Base-by-base conservation (phyloP, 352 stramenopile species). In the Phytophthora citrophthora region DNA sequence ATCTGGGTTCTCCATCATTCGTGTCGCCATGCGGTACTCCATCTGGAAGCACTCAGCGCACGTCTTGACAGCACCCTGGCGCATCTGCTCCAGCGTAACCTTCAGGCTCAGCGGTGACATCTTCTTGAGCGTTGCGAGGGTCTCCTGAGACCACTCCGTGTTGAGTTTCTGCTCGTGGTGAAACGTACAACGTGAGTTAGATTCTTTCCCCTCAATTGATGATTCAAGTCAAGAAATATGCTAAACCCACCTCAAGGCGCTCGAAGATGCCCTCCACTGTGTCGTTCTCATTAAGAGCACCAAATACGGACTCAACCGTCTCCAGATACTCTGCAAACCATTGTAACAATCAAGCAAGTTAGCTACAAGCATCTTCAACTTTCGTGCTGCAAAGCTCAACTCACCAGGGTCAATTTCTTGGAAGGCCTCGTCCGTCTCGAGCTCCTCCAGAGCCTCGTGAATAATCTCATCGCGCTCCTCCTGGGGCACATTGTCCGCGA, bases 61-160 rank as follows among this genome's bases (percentile, higher is more conserved):
- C 40, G 70, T 89, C 67, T 96, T 90, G 32, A 72, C 68, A 3
- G 82, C 77, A 32, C 93, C 96, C 68, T 97, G 90, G 46, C 85
- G 88, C 79, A 99, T 90, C 68, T 97, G 90, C 69, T 98, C 87
- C 54, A 98, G 76, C 31, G 97, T 98, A 3, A 99, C 79, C 76
- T 98, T 97, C 18, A 98, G 68, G 49, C 80, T 95, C n/a, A 97
- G 88, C 31, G 97, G 96, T 39, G 94, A 98, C 81, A 98, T 88
- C 71, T 90, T 90, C 26, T 86, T 60, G 15, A 99, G 76, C 47
- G 84, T 96, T 43, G 69, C 71, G 26, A 97, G 70, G 26, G 93
- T 98, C 50, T 87, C 72, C 29, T 68, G 66, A 1, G 79, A 84
- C 87, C 94, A 98, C 18, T 87, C 64, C 16, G 78, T 86, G 49